Percentiles rank a stretch among this genome's conserved stretches.
Evolutionary conservation across 2,329 filamentous ascomycete genomes (phyloP).

Genomic region (Westerdykella sp.): DNA sequence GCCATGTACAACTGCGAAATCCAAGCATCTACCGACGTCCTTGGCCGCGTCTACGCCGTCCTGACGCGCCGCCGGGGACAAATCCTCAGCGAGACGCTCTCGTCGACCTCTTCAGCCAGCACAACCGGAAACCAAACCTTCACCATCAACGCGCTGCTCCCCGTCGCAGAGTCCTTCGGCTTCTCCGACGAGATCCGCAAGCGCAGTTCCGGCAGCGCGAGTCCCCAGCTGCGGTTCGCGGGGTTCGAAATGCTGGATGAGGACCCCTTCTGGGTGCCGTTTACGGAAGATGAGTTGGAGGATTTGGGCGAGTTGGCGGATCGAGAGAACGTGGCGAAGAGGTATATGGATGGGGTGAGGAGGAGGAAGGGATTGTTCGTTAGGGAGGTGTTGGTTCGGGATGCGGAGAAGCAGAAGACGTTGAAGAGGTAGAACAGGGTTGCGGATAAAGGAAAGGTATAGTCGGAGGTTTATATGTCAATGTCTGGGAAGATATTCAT

Average conservation of each 20-base stretch:
- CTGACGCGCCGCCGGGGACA: slow-evolving; percentile 87
- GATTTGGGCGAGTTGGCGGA: slow-evolving; percentile 92
- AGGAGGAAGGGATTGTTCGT: slow-evolving; percentile 83
- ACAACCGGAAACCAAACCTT: slow-evolving; percentile 92
- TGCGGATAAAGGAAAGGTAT: not conserved
- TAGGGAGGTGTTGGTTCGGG: slow-evolving; percentile 61
- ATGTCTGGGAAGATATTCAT: too few relatives aligned
- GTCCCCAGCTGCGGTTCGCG: slow-evolving; percentile 87
- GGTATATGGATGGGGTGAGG: slow-evolving; percentile 88
- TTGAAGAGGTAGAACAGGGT: slow-evolving; percentile 52
- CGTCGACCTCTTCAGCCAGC: slow-evolving; percentile 92
- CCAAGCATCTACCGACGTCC: slow-evolving; percentile 89
- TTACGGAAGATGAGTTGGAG: slow-evolving; percentile 93
- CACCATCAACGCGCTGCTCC: slow-evolving; percentile 80
- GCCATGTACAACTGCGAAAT: slow-evolving; percentile 99
- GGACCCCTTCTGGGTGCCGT: slow-evolving; percentile 96
- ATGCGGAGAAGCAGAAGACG: slow-evolving; percentile 88
- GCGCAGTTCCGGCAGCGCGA: slow-evolving; percentile 80
- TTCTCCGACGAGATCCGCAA: slow-evolving; percentile 97
- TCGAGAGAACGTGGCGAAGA: slow-evolving; percentile 89
- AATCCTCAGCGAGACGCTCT: slow-evolving; percentile 84
- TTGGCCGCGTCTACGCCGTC: slow-evolving; percentile 94
- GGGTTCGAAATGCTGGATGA: slow-evolving; percentile 91
- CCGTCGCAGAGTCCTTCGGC: slow-evolving; percentile 91
- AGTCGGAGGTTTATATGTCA: not conserved